Conservation (phyloP, 352 stramenopile genomes). For the Phytophthora megakarya region DNA sequence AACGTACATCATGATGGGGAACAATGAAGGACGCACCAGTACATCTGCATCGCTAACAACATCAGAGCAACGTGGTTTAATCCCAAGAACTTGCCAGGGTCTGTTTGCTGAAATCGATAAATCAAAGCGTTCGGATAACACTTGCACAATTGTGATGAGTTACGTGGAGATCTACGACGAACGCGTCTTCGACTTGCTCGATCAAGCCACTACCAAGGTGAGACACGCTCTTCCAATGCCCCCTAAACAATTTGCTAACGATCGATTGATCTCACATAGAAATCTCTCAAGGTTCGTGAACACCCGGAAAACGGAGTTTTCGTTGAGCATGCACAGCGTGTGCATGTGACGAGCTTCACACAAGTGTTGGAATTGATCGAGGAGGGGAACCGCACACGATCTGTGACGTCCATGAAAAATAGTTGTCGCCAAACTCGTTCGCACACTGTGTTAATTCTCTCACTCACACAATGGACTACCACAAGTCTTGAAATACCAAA, state of each 20-base stretch:
- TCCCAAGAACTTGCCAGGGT: conserved; percentile 64
- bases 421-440: conserved; percentile 61
- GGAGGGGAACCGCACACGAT: conserved; percentile 66
- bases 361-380: conserved; percentile 62
- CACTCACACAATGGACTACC: conserved; percentile 46
- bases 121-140: conserved; percentile 10
- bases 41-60: neutral
- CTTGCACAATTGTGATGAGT: conserved; percentile 59
- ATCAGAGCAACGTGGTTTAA: conserved; percentile 43
- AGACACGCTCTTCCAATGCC: neutral
- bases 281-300: conserved; percentile 74
- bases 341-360: conserved; percentile 51
- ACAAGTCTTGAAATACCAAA: conserved; percentile 8
- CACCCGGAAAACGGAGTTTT: conserved; percentile 71
- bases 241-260: neutral
- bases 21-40: conserved; percentile 5
- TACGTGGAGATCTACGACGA: conserved; percentile 88
- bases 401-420: conserved; percentile 50
- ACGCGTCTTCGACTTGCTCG: conserved; percentile 71
- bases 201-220: conserved; percentile 36
- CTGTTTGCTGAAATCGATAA: conserved; percentile 62
- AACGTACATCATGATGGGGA: conserved; percentile 73
- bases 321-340: conserved; percentile 60
- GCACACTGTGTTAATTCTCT: conserved; percentile 70
- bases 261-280: conserved; percentile 28